A percentile compares a stretch with the other conserved stretches of the same genome.
Evolutionary conservation across 495 filamentous ascomycete genomes (phyloP).

Genomic region (Penicillium atrosanguineum): DNA sequence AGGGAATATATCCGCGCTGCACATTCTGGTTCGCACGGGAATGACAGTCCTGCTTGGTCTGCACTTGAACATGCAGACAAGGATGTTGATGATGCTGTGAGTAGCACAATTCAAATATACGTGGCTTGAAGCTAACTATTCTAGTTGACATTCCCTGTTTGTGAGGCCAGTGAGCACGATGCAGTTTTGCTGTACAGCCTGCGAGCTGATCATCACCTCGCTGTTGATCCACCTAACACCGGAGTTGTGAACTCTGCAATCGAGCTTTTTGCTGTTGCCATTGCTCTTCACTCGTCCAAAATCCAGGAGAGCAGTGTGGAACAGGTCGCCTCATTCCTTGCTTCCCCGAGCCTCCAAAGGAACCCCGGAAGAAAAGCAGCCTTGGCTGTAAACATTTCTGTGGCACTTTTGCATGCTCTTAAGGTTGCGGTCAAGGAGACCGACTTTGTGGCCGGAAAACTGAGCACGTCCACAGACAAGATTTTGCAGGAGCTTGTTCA

Average conservation of each 20-base stretch:
- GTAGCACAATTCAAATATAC: constrained; percentile 7
- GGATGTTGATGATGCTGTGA: constrained; percentile 64
- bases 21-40: constrained; percentile 68
- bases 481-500: constrained; percentile 80
- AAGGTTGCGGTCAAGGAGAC: constrained; percentile 84
- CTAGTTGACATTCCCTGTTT: constrained; percentile 67
- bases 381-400: constrained; percentile 84
- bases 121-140: constrained; percentile 6
- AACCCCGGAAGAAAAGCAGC: constrained; percentile 87
- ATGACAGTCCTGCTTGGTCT: constrained; percentile 56
- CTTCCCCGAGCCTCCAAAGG: constrained; percentile 73
- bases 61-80: constrained; percentile 63
- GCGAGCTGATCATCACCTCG: constrained; percentile 40
- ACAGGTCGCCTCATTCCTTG: constrained; percentile 82
- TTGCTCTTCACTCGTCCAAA: constrained; percentile 81
- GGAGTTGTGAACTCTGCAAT: constrained; percentile 94
- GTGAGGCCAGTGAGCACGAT: constrained; percentile 84
- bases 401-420: constrained; percentile 73
- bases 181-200: constrained; percentile 74
- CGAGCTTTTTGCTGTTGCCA: constrained; percentile 82
- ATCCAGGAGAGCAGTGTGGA: constrained; percentile 95
- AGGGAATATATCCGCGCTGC: constrained; percentile 69
- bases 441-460: constrained; percentile 65
- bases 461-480: constrained; percentile 79
- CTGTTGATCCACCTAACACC: constrained; percentile 82